Evolutionary conservation across 2,329 filamentous ascomycete species (phyloP), one percentile per base, ranked within the genome.

Genomic region (Alternaria sp.): DNA sequence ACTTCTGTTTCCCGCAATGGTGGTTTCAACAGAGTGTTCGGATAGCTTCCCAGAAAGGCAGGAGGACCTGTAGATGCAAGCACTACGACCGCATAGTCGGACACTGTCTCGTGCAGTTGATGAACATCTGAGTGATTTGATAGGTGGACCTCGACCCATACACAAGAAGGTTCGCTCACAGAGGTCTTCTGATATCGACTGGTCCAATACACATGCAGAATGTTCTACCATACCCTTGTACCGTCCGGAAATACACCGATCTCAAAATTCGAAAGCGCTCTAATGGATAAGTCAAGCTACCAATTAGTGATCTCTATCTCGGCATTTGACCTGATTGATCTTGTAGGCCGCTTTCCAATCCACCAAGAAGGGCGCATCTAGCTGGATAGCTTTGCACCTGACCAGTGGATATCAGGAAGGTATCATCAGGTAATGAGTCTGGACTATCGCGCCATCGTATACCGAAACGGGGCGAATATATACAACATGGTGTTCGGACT

Each of bases 371-470:
- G n/a, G 30, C 22, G 41, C 32, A 11, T 46, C 9, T 6, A 45
- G 27, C 28, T 43, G 40, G 12, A 36, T 25, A 10, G 43, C 41
- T 34, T 27, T 38, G 41, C 36, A 14, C 16, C 28, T 45, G 52
- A 36, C 52, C 52, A 54, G 40, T 44, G n/a, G 11, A 7, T 25
- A 36, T 45, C 30, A 43, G 54, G 54, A 57, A 57, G 54, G 54
- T 57, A 43, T 57, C 44, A 50, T 50, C 34, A 11, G 12, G 6
- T 4, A 5, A 2, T 10, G 34, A 34, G n/a, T 18, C 16, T 38
- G 18, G n/a, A n/a, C 46, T 16, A 34, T 40, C 27, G 36, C 27
- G 20, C 11, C 18, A 38, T 28, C 14, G 18, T 38, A 27, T 12
- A 36, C 10, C 9, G 9, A 36, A 4, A 8, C 3, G 1, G 46